Evolutionary conservation across 225 moss, liverwort and hornwort genomes (phyloP), one percentile per base, ranked within the genome.

Genomic region (Physcomitrellopsis africana): DNA sequence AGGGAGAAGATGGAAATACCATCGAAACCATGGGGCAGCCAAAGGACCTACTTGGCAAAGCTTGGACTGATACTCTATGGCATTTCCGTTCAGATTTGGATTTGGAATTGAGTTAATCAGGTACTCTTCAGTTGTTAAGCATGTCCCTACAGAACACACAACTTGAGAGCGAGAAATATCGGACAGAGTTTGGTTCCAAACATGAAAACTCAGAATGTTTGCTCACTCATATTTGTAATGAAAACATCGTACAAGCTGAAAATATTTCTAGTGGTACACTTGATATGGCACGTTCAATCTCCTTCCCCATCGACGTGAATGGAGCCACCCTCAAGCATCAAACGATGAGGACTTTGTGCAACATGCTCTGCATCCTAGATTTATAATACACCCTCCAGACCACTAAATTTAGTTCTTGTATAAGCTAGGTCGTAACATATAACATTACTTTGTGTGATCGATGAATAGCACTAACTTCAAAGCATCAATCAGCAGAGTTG

Each of bases 271-370:
- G 65, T 72, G 42, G 20, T 41, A 32, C 51, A 76, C 23, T 63
- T 51, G 17, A 67, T 55, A 43, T 19, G 51, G 27, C 22, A 80
- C n/a, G 54, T 55, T 43, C 55, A 29, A 13, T 77, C 77, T 91
- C 94, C 96, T 91, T 97, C 96, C 24, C 96, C 94, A 75, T 94
- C 96, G 14, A 97, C 96, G 77, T 97, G 96, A 80, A 97, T 82
- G 65, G 88, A 87, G 45, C 96, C 96, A 68, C 92, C 96, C 80
- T 94, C 96, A 67, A 97, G 68, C 41, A 97, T 60, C 92, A 97
- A 89, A 10, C 78, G 76, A 45, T 93, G 88, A 22, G 83, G 77
- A 80, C 91, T 94, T 74, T 81, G 92, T 46, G 92, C 91, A 63
- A 94, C 46, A 64, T 87, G 92, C 79, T 97, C 94, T n/a, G 87